Conservation (phyloP, 441 rosid species). For the Gossypium schwendimanii region DNA sequence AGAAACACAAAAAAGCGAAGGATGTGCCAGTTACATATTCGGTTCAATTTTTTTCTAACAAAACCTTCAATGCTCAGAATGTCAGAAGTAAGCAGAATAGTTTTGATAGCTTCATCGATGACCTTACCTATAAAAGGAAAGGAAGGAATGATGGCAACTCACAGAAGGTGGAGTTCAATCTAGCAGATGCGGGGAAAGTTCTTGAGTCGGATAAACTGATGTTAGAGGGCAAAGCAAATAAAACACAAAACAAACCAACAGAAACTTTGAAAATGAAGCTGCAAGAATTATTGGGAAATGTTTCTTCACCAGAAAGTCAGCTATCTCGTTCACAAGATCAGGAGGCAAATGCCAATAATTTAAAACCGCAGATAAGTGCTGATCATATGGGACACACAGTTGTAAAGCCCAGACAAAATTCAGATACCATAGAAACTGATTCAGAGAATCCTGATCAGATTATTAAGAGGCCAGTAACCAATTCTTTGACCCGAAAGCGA, state of each 20-base stretch:
- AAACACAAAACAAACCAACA: conserved; percentile 33
- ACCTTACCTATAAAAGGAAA: conserved; percentile 32
- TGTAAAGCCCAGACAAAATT: conserved; percentile 40
- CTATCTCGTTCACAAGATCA: conserved; percentile 33
- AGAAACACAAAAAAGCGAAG: conserved; percentile 29
- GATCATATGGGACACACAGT: conserved; percentile 23
- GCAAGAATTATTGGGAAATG: conserved; percentile 65
- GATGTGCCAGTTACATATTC: conserved; percentile 28
- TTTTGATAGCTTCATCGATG: conserved; percentile 17
- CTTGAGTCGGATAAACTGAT: conserved; percentile 27
- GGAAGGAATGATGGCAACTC: conserved; percentile 25
- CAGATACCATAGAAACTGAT: conserved; percentile 84
- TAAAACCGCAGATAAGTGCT: conserved; percentile 25
- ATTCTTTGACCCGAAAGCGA: conserved; percentile 40
- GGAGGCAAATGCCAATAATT: conserved; percentile 28
- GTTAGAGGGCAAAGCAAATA: conserved; percentile 29
- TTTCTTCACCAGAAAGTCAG: conserved; percentile 55
- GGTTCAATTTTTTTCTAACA: conserved; percentile 29
- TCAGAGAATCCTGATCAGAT: conserved; percentile 52
- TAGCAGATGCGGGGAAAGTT: conserved; percentile 33
- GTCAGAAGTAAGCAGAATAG: conserved; percentile 27
- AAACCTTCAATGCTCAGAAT: conserved; percentile 33
- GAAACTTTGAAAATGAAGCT: conserved; percentile 73
- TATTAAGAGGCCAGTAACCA: conserved; percentile 54
- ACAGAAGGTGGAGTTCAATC: conserved; percentile 35